Percentiles rank a stretch among this genome's conserved stretches.
Evolutionary conservation across 768 basidiomycete genomes (phyloP).

Genomic region (Sarcodon sp.): DNA sequence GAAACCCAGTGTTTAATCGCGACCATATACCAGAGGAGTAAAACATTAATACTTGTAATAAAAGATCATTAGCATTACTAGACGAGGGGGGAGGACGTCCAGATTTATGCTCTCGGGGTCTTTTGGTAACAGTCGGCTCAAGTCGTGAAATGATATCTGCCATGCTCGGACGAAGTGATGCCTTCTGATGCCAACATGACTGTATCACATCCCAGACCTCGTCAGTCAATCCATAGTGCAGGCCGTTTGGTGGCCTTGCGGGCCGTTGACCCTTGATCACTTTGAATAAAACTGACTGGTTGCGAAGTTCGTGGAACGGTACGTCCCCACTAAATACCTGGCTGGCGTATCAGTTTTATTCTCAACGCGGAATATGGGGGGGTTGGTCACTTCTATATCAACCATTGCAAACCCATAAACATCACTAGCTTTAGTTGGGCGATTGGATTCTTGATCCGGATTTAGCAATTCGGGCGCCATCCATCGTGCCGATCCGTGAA

Average conservation of each 20-base stretch:
- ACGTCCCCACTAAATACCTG: background rate
- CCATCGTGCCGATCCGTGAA: conserved; percentile 7
- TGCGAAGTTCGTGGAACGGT: background rate
- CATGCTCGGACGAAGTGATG: no score
- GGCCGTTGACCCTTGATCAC: conserved; percentile 1
- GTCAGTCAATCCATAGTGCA: background rate
- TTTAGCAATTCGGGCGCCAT: conserved; percentile 11
- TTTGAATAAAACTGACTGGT: background rate
- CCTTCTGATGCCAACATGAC: background rate
- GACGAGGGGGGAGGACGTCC: no score
- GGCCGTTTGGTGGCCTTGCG: background rate
- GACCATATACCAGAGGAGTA: no score
- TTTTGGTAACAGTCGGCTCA: no score
- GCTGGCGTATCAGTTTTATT: background rate
- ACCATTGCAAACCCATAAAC: conserved; percentile 9
- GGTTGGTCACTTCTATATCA: conserved; percentile 6
- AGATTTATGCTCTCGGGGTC: no score
- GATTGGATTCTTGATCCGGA: background rate
- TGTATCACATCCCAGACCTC: conserved; percentile 3
- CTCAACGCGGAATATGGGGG: background rate
- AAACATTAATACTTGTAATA: no score
- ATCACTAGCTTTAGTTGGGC: conserved; percentile 5
- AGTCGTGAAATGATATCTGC: no score
- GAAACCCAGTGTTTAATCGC: no score
- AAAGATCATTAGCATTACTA: no score